A percentile compares a stretch with the other conserved stretches of the same genome.
These are phyloP conservation scores for Nymphaea colorata DNA, from an alignment of 164 flowering plant species.

Conservation along the genomic window DNA sequence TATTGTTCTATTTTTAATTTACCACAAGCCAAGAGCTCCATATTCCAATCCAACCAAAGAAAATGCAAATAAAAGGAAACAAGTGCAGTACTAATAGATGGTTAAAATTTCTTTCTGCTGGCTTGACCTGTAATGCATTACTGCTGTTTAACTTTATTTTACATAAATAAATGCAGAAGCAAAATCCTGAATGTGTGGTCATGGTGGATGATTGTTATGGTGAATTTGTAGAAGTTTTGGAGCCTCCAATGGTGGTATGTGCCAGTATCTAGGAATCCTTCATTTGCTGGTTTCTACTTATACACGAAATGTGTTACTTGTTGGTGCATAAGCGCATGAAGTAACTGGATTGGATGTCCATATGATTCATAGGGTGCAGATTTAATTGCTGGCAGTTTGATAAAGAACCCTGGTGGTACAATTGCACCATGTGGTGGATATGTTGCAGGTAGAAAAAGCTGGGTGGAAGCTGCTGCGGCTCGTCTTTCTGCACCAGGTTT, in stretches of 20 bases:
- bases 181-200: slow-evolving; percentile 72
- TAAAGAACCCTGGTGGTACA: slow-evolving; percentile 91
- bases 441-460: slow-evolving; percentile 64
- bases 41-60: no score
- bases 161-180: slow-evolving; percentile 30
- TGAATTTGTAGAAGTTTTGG: slow-evolving; percentile 72
- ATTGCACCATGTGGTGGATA: slow-evolving; percentile 92
- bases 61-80: no score
- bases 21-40: no score
- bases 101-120: no score
- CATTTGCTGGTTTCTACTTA: not conserved
- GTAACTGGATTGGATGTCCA: not conserved
- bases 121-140: not conserved
- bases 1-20: no score
- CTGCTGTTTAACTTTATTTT: not conserved
- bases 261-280: not conserved
- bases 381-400: slow-evolving; percentile 84
- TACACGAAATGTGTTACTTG: not conserved
- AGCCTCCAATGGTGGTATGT: slow-evolving; percentile 89
- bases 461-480: slow-evolving; percentile 81
- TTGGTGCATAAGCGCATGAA: not conserved
- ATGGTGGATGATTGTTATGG: slow-evolving; percentile 98
- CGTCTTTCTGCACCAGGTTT: slow-evolving; percentile 88
- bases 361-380: slow-evolving; percentile 66
- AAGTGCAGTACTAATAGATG: no score